Conservation (phyloP, 495 filamentous ascomycete species). For the Podospora anserina region DNA sequence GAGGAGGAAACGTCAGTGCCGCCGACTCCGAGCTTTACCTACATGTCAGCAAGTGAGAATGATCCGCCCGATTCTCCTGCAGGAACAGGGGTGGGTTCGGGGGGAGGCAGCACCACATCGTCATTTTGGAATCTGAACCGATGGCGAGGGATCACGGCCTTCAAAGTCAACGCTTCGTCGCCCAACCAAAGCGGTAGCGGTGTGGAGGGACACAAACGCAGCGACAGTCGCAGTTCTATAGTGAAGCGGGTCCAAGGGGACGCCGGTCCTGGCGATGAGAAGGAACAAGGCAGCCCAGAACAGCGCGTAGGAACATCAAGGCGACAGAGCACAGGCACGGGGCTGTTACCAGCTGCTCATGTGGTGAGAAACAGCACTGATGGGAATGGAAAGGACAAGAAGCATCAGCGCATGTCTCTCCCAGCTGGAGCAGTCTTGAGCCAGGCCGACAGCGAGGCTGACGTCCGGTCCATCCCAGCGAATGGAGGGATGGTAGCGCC, state of each 20-base stretch:
- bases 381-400: not conserved
- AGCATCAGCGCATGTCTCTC: conserved; percentile 24
- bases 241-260: not conserved
- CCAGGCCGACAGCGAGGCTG: conserved; percentile 11
- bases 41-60: conserved; percentile 32
- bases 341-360: not conserved
- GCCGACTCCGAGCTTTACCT: conserved; percentile 42
- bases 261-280: not conserved
- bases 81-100: conserved; percentile 24
- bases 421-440: not conserved
- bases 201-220: conserved; percentile 16
- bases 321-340: not conserved
- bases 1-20: conserved; percentile 22
- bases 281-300: not conserved
- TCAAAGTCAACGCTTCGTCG: conserved; percentile 21
- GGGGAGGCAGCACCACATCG: conserved; percentile 27
- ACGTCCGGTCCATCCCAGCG: conserved; percentile 8
- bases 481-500: not conserved
- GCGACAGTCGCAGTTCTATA: conserved; percentile 14
- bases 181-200: not conserved
- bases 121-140: conserved; percentile 48
- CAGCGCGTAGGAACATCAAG: not conserved
- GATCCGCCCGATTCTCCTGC: conserved; percentile 28
- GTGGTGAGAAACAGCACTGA: conserved; percentile 5
- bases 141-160: conserved; percentile 39